Evolutionary conservation across 345 rosid species (phyloP).

Genomic region (Murraya koenigii): DNA sequence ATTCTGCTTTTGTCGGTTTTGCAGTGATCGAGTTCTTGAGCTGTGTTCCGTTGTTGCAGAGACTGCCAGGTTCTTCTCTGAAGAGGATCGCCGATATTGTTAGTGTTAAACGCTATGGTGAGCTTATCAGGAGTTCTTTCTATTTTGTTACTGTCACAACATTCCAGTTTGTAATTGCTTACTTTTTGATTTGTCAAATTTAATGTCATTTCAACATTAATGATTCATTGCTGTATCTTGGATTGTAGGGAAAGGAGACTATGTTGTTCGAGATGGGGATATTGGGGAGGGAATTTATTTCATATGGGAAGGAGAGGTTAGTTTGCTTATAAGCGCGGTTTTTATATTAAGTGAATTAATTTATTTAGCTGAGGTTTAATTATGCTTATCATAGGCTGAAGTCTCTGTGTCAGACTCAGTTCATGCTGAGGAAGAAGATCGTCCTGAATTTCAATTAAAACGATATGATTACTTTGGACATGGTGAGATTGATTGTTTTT

Average conservation of each 20-base stretch:
- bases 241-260: conserved; percentile 67
- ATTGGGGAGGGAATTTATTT: conserved; percentile 78
- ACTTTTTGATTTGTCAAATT: not conserved
- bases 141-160: not conserved
- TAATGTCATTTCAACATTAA: not conserved
- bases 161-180: not conserved
- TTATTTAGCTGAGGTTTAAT: not conserved
- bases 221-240: not conserved
- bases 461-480: conserved; percentile 85
- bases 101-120: conserved; percentile 54
- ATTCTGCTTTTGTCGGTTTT: conserved; percentile 4
- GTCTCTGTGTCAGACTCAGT: conserved; percentile 45
- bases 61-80: conserved; percentile 65
- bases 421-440: conserved; percentile 57
- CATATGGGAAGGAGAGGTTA: conserved; percentile 89
- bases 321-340: conserved; percentile 11
- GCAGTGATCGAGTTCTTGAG: conserved; percentile 75
- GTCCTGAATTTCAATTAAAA: conserved; percentile 69
- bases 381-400: conserved; percentile 57
- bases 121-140: not conserved
- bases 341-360: not conserved
- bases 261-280: conserved; percentile 68
- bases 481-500: conserved; percentile 39
- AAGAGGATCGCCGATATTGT: conserved; percentile 57
- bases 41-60: conserved; percentile 69